Base-by-base conservation (phyloP, 202 grass and related monocot genomes). In the Bolboschoenoplectus hybrid region DNA sequence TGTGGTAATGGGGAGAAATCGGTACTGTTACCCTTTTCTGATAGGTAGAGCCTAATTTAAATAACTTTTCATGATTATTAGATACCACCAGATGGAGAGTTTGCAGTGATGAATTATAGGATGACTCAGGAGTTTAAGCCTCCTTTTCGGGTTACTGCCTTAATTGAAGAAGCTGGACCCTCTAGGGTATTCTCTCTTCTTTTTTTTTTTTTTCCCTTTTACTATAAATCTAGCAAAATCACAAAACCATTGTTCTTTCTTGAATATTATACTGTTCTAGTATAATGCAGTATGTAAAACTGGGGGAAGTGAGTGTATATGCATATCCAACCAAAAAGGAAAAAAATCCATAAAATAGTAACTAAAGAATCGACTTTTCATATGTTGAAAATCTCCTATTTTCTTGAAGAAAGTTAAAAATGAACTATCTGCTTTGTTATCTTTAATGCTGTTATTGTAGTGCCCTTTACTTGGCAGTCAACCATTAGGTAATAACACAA, bases 111-210 rank as follows among this genome's bases (percentile, higher is more conserved):
- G 93, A 97, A 99, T 84, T 99, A 92, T 85, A 87, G 97, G 75
- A 93, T 94, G 85, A 99, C 97, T 90, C 97, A 91, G 82, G 97
- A 99, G 88, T 99, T 96, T 88, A 96, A 96, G 87, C 93, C 97
- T 0, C 92, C 97, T 9, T 99, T 99, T 81, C 89, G 85, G 9
- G 89, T 99, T 61, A 99, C 91, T 3, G 88, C 93, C 58, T 67
- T 99, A 74, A 99, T 99, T 91, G 97, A 98, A 90, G 93, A 98
- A 94, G 97, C 91, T 20, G 97, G 97, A 38, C 84, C 89, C 65
- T 90, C 89, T 52, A 94, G 88, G 90, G 97, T 98, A 86, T 58
- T 69, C 1, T 45, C 4, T 16, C 17, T 60, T 17, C 3, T 61
- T 5, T 39, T 87, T 35, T 5, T 39, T 87, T 35, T 65, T 74